phyloP scores from a whole-genome alignment of 2,329 filamentous ascomycete species.

The Xylaria sp. region DNA sequence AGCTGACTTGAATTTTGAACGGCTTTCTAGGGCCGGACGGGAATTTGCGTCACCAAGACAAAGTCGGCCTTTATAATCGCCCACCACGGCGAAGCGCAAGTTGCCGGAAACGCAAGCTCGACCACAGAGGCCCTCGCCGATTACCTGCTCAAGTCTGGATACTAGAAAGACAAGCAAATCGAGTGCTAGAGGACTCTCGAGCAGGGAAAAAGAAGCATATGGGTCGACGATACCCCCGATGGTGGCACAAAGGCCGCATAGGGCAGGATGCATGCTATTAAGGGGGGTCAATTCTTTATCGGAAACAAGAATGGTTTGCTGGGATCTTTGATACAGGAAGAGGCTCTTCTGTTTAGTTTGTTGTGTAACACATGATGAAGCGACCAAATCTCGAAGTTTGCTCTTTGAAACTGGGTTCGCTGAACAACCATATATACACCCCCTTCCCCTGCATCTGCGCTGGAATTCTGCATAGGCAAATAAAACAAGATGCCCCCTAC shows the following conservation, averaged over 20 bases:
- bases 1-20: conserved; percentile 16
- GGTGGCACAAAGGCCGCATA: conserved; percentile 26
- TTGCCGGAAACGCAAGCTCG: conserved; percentile 76
- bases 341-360: conserved; percentile 18
- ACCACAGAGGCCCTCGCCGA: conserved; percentile 85
- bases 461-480: conserved; percentile 45
- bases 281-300: conserved; percentile 24
- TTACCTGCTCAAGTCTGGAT: conserved; percentile 80
- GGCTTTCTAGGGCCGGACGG: conserved; percentile 68
- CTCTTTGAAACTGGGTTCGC: conserved; percentile 28
- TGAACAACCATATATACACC: conserved; percentile 32
- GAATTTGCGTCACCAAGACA: conserved; percentile 84
- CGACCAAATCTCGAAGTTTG: conserved; percentile 15
- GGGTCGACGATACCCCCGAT: conserved; percentile 23
- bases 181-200: conserved; percentile 8
- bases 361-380: conserved; percentile 14
- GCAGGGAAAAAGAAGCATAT: conserved; percentile 7
- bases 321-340: conserved; percentile 24
- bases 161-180: conserved; percentile 54
- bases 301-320: conserved; percentile 20
- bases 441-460: conserved; percentile 35
- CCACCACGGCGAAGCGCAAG: conserved; percentile 77
- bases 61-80: conserved; percentile 86
- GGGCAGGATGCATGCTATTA: conserved; percentile 28
- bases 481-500: conserved; percentile 26